phyloP scores from a whole-genome alignment of 768 basidiomycete genomes.

The Pulveroboletus sp. region DNA sequence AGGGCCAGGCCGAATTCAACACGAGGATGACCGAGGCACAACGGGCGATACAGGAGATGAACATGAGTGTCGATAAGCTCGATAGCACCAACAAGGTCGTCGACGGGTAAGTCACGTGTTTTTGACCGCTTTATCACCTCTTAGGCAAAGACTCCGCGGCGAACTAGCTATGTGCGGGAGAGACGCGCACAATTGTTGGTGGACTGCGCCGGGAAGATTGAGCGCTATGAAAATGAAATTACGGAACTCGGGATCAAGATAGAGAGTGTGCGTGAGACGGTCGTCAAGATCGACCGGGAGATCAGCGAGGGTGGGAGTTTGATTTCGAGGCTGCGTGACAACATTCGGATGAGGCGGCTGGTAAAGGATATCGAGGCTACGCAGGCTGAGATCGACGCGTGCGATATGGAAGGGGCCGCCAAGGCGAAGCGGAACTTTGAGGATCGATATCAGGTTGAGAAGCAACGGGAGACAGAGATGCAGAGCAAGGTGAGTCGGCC shows the following conservation, averaged over 20 bases:
- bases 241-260: conserved; percentile 37
- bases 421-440: conserved; percentile 83
- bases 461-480: conserved; percentile 67
- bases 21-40: conserved; percentile 50
- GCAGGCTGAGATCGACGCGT: conserved; percentile 64
- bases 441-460: conserved; percentile 66
- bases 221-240: conserved; percentile 43
- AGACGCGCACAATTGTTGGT: conserved; percentile 56
- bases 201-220: conserved; percentile 55
- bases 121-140: neutral
- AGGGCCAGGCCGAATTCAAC: conserved; percentile 46
- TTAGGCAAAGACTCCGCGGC: neutral
- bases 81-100: conserved; percentile 55
- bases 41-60: conserved; percentile 55
- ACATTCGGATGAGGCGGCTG: conserved; percentile 71
- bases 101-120: conserved; percentile 45
- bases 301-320: conserved; percentile 71
- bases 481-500: conserved; percentile 57
- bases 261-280: conserved; percentile 37
- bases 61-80: conserved; percentile 58
- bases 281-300: conserved; percentile 67
- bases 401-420: conserved; percentile 83
- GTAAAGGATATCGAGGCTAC: conserved; percentile 60
- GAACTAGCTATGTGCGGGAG: conserved; percentile 66
- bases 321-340: conserved; percentile 72